These are phyloP conservation scores for Heliophila coronopifolia DNA, from an alignment of 441 rosid genomes.

Conservation along the genomic window DNA sequence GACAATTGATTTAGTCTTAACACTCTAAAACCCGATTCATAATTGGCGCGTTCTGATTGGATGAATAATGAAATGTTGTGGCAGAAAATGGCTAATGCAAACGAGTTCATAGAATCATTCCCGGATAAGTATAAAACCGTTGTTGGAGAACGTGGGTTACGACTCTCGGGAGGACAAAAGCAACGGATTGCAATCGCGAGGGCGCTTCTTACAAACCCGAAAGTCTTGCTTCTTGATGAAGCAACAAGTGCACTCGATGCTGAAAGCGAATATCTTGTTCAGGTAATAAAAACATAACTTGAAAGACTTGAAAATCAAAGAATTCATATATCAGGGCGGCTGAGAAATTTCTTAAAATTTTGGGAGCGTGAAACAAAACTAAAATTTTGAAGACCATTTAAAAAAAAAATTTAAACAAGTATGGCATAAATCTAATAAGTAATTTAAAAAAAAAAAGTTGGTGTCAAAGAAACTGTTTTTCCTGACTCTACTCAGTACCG, in stretches of 20 bases:
- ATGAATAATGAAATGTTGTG: background rate
- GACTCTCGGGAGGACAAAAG: slow-evolving; percentile 92
- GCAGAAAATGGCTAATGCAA: slow-evolving; percentile 96
- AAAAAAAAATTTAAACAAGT: no score
- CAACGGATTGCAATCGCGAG: slow-evolving; percentile 88
- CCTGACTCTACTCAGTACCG: no score
- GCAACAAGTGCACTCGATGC: slow-evolving; percentile 96
- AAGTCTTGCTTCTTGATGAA: slow-evolving; percentile 75
- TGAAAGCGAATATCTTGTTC: slow-evolving; percentile 89
- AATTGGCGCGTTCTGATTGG: background rate
- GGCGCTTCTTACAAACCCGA: slow-evolving; percentile 83
- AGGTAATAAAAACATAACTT: slow-evolving; percentile 33
- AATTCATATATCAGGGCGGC: no score
- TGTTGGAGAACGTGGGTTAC: slow-evolving; percentile 82
- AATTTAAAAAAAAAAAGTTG: no score
- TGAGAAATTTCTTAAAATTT: no score
- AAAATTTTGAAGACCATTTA: no score
- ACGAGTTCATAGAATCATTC: slow-evolving; percentile 64
- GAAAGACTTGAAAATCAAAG: background rate
- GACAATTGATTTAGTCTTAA: no score
- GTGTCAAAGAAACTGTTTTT: no score
- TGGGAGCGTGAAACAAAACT: no score
- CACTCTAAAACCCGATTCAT: background rate
- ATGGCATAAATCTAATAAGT: no score
- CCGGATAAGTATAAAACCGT: slow-evolving; percentile 70